Base-by-base conservation (phyloP, 2,329 filamentous ascomycete species). In the Periconia macrospinosa region DNA sequence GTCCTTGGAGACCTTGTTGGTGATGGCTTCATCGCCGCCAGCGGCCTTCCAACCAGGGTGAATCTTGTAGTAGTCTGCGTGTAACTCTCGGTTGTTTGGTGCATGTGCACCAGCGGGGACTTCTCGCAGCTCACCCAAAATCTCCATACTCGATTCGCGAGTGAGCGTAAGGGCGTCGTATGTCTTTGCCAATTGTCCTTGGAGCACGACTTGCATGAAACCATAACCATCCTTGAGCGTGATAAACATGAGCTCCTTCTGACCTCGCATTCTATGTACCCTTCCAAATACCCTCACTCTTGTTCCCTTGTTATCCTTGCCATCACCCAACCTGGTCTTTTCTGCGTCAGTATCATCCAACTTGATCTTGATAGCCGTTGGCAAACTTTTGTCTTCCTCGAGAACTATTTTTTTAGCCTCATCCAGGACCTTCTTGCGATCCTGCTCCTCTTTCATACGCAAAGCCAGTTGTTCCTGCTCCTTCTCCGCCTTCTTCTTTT, bases 101-200 rank as follows among this genome's bases (percentile, higher is more conserved):
- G 92, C 92, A 55, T 88, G 86, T 58, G 88, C 85, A 51, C 90
- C 90, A 20, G 84, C 83, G 10, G 89, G 92, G 5, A 96, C 88
- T 67, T 89, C 83, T 71, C 85, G 86, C 82, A 97, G 86, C 80
- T 95, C 90, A 63, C 92, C 92, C 56, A 86, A 86, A 53, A 97
- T 85, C 66, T 87, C 86, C 69, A 97, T 86, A 48, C 91, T 91
- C n/a, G 91, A 94, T 77, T 93, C 92, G 58, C 89, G 86, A 30
- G 91, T 90, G 63, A 97, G 84, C 20, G 89, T 92, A 64, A 96
- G 80, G 57, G 91, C 90, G 69, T 96, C 91, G 79, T 95, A 95
- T n/a, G 90, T 93, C 81, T 91, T 92, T 62, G 91, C 88, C 65
- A 97, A 82, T 58, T 91, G 83, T 53, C 92, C 92, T 2, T 86